These are phyloP conservation scores for Metarhizium anisopliae DNA, from an alignment of 2,329 filamentous ascomycete genomes.

Conservation along the genomic window DNA sequence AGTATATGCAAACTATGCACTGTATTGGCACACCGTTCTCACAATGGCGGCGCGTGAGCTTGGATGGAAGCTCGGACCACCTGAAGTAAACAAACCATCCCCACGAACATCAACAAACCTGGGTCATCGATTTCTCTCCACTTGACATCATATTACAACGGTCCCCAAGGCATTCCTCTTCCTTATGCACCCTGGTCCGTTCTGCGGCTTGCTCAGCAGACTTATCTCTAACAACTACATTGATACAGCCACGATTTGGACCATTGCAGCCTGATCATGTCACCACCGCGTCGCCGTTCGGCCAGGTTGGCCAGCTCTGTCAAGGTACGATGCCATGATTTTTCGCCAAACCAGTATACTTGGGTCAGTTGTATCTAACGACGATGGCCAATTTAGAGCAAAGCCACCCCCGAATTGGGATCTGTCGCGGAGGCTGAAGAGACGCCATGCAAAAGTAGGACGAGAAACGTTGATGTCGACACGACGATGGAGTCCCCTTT, in stretches of 20 bases:
- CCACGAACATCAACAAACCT: slow-evolving; percentile 12
- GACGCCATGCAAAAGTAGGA: slow-evolving; percentile 18
- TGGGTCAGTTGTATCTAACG: neutral
- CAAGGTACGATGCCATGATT: slow-evolving; percentile 24
- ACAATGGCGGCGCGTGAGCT: neutral
- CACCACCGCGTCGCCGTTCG: slow-evolving; percentile 34
- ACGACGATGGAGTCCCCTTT: slow-evolving; percentile 26
- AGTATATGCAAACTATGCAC: neutral
- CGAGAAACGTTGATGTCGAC: slow-evolving; percentile 11
- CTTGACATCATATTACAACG: slow-evolving; percentile 8
- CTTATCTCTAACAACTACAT: neutral
- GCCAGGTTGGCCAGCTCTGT: slow-evolving; percentile 30
- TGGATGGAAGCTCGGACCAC: slow-evolving; percentile 1
- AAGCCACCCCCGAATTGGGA: slow-evolving; percentile 24
- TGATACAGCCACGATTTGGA: neutral
- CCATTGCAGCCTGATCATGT: slow-evolving; percentile 19
- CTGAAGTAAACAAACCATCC: slow-evolving; percentile 18
- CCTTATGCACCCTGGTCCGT: slow-evolving; percentile 2
- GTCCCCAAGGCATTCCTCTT: slow-evolving; percentile 7
- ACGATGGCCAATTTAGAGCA: slow-evolving; percentile 15
- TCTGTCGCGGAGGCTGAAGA: slow-evolving; percentile 38
- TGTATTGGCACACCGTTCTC: neutral
- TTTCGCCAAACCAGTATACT: neutral
- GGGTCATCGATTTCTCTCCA: slow-evolving; percentile 1
- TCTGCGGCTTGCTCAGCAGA: slow-evolving; percentile 2